A percentile compares a stretch with the other conserved stretches of the same genome.
Conservation (phyloP, 805 yeast species). For the Ogataea nonfermentans region DNA sequence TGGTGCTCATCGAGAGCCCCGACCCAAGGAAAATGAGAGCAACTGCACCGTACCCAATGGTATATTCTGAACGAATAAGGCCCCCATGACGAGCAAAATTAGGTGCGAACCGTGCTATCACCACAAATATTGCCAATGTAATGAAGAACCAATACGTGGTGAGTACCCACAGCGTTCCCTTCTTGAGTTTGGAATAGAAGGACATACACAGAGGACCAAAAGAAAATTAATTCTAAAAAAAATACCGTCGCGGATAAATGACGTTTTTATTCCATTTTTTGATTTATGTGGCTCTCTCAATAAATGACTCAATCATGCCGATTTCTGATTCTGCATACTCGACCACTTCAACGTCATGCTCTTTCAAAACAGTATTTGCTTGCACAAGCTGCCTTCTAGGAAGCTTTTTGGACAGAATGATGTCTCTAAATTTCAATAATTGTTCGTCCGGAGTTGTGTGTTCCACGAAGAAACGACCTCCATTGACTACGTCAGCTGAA, state of each 20-base stretch:
- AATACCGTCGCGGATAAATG: neutral
- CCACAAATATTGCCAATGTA: conserved; percentile 66
- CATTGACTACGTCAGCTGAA: conserved; percentile 67
- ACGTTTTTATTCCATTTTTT: conserved; percentile 3
- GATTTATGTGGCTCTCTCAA: conserved; percentile 47
- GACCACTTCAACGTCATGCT: conserved; percentile 47
- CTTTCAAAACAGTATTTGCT: conserved; percentile 61
- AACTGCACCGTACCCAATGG: conserved; percentile 83
- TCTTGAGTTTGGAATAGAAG: conserved; percentile 2
- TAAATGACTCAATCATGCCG: conserved; percentile 79
- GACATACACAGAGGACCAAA: neutral
- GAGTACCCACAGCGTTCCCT: conserved; percentile 10
- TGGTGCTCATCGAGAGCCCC: conserved; percentile 75
- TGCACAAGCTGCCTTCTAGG: conserved; percentile 86
- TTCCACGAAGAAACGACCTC: conserved; percentile 59
- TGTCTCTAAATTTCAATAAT: conserved; percentile 61
- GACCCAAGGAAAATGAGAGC: conserved; percentile 80
- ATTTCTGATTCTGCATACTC: conserved; percentile 72
- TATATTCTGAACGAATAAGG: conserved; percentile 65
- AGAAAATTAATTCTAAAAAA: neutral
- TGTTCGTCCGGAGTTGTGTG: conserved; percentile 69
- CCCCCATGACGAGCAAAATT: conserved; percentile 85
- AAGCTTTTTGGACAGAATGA: conserved; percentile 66
- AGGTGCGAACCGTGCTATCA: conserved; percentile 76
- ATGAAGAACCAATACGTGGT: conserved; percentile 71